Percentiles rank a stretch among this genome's conserved stretches.
Conservation (phyloP, 331 rosid genomes). For the Prunus yedoensis region DNA sequence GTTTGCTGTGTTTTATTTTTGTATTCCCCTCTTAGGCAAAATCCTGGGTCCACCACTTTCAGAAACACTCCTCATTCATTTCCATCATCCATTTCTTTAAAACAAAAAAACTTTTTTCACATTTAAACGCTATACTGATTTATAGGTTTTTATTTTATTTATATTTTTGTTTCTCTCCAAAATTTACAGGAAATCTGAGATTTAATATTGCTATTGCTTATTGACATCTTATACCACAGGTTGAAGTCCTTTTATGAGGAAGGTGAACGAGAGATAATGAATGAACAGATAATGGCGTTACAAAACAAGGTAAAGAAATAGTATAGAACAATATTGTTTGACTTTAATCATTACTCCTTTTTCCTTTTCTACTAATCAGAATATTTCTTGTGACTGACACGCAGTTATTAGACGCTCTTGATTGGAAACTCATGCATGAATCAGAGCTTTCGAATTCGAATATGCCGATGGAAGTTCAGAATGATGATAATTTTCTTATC, state of each 20-base stretch:
- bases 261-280: constrained; percentile 79
- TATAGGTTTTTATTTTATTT: no score
- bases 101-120: no score
- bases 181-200: neutral
- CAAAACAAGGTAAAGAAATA: constrained; percentile 68
- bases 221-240: constrained; percentile 38
- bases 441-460: constrained; percentile 46
- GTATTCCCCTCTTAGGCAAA: no score
- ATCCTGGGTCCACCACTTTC: no score
- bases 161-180: neutral
- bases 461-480: constrained; percentile 32
- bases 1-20: no score
- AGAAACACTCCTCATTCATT: no score
- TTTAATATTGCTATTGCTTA: constrained; percentile 19
- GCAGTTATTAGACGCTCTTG: constrained; percentile 94
- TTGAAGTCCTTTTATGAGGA: constrained; percentile 86
- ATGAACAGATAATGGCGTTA: constrained; percentile 68
- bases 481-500: constrained; percentile 41
- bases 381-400: constrained; percentile 26
- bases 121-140: no score
- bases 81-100: no score
- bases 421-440: constrained; percentile 96
- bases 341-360: neutral
- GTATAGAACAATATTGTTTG: neutral
- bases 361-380: constrained; percentile 4